Base-by-base conservation (phyloP, 2,329 filamentous ascomycete species). In the Celoporthe dispersa region DNA sequence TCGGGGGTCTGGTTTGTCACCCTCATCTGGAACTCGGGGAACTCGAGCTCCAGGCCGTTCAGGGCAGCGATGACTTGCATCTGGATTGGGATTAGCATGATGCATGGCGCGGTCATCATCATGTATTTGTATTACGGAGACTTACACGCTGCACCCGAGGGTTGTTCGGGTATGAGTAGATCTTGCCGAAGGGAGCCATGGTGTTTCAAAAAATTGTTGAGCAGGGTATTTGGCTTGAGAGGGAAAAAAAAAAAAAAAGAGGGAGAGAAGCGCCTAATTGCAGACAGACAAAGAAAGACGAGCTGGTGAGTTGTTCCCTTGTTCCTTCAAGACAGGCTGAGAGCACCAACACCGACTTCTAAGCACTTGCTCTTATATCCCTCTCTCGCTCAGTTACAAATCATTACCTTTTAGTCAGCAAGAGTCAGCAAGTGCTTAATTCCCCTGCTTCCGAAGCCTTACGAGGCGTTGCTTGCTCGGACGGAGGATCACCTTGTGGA, bases 1-100 rank as follows among this genome's bases (percentile, higher is more conserved):
- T 83, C 82, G 3, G 81, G 77, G n/a, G 77, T 79, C 59, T 76
- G 75, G 79, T 85, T 86, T 71, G 80, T 81, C 63, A 79, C 76
- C 68, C 78, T 75, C 73, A 84, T 80, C 55, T 77, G 70, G 76
- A 84, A 86, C 70, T 77, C 77, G n/a, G 79, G 76, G 8, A 76
- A 3, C 11, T 77, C 69, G n/a, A 83, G 64, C 61, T 80, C 78
- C 62, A 82, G 77, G 66, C 78, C 80, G 71, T 83, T 84, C 61
- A 84, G 51, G 12, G 76, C 78, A 16, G 80, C 81, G 25, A 78
- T 69, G 59, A 79, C 76, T 73, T 78, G 75, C 25, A 75, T 77
- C 80, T 82, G 70, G 3, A 39, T 41, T 9, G 25, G 1, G 7
- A 25, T 44, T 74, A 73, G 75, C 67, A 35, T 1, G 60, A 12